Conservation (phyloP, 2,329 filamentous ascomycete genomes). For the Sporothrix variecibatus region DNA sequence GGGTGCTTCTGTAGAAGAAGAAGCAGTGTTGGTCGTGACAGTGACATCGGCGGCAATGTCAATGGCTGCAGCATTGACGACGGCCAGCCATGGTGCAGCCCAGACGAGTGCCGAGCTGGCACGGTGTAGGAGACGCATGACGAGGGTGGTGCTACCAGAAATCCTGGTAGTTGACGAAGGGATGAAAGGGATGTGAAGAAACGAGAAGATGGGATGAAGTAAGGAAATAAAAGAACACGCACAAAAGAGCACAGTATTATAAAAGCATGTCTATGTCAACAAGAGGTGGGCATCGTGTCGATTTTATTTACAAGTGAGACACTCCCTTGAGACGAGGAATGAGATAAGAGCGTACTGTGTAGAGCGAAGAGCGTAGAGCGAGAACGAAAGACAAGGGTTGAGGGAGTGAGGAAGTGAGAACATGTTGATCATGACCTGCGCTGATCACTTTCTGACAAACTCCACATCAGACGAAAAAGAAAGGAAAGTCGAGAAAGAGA, state of each 20-base stretch:
- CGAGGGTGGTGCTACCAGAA: not conserved
- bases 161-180: not conserved
- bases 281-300: not conserved
- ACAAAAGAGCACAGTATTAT: not conserved
- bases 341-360: not conserved
- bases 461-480: not conserved
- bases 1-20: not conserved
- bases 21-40: no score
- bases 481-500: not conserved
- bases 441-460: not conserved
- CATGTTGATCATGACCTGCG: not conserved
- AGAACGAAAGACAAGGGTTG: not conserved
- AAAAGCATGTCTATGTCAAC: no score
- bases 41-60: not conserved
- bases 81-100: conserved; percentile 17
- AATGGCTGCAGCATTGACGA: not conserved
- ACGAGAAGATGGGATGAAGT: not conserved
- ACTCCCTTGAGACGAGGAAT: not conserved
- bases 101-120: conserved; percentile 9
- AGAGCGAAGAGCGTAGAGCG: not conserved
- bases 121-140: not conserved
- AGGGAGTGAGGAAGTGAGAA: not conserved
- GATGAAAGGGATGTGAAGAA: not conserved
- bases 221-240: not conserved
- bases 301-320: not conserved